phyloP scores from a whole-genome alignment of 2,329 filamentous ascomycete genomes.

The Phaeophleospora eucalypticola region DNA sequence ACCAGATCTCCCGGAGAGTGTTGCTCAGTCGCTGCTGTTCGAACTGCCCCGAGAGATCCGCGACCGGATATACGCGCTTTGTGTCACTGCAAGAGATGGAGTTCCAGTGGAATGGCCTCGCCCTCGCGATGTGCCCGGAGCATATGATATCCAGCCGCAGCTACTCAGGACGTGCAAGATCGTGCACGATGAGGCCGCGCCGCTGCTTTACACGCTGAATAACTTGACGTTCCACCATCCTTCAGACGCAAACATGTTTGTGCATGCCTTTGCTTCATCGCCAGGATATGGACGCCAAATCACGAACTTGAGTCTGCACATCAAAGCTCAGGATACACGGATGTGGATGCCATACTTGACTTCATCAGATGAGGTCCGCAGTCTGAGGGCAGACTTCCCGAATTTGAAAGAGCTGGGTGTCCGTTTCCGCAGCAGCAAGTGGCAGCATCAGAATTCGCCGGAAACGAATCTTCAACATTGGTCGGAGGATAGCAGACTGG shows the following conservation, averaged over 20 bases:
- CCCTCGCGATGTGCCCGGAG: constrained; percentile 7
- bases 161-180: constrained; percentile 31
- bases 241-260: constrained; percentile 37
- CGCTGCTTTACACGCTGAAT: constrained; percentile 35
- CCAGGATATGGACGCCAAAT: constrained; percentile 19
- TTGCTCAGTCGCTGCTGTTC: constrained; percentile 31
- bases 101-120: constrained; percentile 33
- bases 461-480: constrained; percentile 30
- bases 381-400: constrained; percentile 33
- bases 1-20: constrained; percentile 27
- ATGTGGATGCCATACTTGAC: constrained; percentile 38
- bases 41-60: constrained; percentile 35
- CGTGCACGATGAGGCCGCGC: constrained; percentile 32
- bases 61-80: constrained; percentile 32
- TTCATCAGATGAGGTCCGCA: constrained; percentile 25
- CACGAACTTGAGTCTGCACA: constrained; percentile 28
- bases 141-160: constrained; percentile 26
- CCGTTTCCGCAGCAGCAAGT: constrained; percentile 31
- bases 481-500: constrained; percentile 26
- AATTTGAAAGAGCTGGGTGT: constrained; percentile 28
- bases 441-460: constrained; percentile 25
- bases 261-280: constrained; percentile 28
- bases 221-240: constrained; percentile 35
- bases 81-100: constrained; percentile 27
- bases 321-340: constrained; percentile 33